Base-by-base conservation (phyloP, 352 stramenopile species). In the Phytophthora idaei region DNA sequence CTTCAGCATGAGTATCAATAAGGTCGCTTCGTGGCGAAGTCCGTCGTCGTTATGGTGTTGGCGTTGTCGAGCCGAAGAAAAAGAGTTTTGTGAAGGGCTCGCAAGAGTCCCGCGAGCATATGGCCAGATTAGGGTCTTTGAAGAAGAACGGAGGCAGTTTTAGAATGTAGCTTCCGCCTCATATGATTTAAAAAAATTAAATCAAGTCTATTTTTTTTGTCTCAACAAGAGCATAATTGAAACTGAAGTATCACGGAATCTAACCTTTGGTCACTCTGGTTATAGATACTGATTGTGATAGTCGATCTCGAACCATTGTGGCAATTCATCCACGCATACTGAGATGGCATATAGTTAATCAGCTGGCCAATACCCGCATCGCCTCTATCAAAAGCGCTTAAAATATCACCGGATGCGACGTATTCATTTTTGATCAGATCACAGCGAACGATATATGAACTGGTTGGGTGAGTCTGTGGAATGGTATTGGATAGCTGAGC, bases 391-490 rank as follows among this genome's bases (percentile, higher is more conserved):
- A 66, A 70, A 1, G 63, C 49, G 32, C 12, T 50, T 0, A 73
- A 2, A 12, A 68, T 68, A 51, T 68, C 57, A 28, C 57, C 52
- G 31, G 58, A 64, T 10, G 56, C 37, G 2, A 63, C 57, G 17
- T 64, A 73, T 2, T 60, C 45, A n/a, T 73, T 73, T 21, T 73
- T 73, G 4, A 73, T 57, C 17, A 69, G 1, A 52, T 63, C 58
- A 29, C 65, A 73, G 3, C 65, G 44, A 25, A 73, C 52, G 2
- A 73, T 51, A 27, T 73, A 73, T 4, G 14, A 45, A 0, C 11
- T 61, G 0, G 65, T 39, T 39, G 34, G 59, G 1, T 69, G 58
- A 41, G 53, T 47, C 11, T 64, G 39, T 12, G 65, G 65, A 11
- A 63, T 73, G 7, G 17, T 63, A 28, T 73, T 68, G 1, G 34